These are phyloP conservation scores for Arthrinium phaeospermum DNA, from an alignment of 2,329 filamentous ascomycete species.

Conservation along the genomic window DNA sequence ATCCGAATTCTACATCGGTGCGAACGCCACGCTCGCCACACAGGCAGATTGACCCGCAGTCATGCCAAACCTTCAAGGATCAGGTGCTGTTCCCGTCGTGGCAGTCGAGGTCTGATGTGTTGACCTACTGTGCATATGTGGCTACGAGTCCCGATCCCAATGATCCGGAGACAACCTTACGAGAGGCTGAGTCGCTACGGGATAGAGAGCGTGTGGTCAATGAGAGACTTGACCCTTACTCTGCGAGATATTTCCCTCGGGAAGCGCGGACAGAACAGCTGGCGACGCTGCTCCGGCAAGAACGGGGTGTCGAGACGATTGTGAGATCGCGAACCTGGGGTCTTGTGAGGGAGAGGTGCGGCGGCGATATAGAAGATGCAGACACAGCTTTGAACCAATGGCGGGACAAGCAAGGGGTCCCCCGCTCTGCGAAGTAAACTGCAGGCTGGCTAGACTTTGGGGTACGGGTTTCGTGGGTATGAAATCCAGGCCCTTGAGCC, in stretches of 20 bases:
- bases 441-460: background rate
- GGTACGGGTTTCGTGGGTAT: background rate
- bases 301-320: constrained; percentile 78
- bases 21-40: constrained; percentile 58
- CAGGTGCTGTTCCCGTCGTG: constrained; percentile 86
- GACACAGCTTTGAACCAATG: constrained; percentile 49
- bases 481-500: background rate
- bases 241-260: constrained; percentile 76
- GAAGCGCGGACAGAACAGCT: constrained; percentile 83
- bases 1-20: constrained; percentile 76
- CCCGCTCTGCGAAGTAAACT: background rate
- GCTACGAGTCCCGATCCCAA: constrained; percentile 87
- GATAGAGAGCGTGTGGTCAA: constrained; percentile 78
- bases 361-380: constrained; percentile 61
- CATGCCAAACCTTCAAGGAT: constrained; percentile 77
- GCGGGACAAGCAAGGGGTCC: constrained; percentile 26
- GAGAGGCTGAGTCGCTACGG: constrained; percentile 72
- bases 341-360: constrained; percentile 77
- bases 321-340: constrained; percentile 84
- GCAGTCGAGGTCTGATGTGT: constrained; percentile 80
- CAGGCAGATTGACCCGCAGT: constrained; percentile 61
- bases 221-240: constrained; percentile 92
- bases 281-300: constrained; percentile 74
- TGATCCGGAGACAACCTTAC: constrained; percentile 76
- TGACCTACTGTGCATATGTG: constrained; percentile 88